Evolutionary conservation across 306 rosid species (phyloP).

Genomic region (Rubus parviflorus): DNA sequence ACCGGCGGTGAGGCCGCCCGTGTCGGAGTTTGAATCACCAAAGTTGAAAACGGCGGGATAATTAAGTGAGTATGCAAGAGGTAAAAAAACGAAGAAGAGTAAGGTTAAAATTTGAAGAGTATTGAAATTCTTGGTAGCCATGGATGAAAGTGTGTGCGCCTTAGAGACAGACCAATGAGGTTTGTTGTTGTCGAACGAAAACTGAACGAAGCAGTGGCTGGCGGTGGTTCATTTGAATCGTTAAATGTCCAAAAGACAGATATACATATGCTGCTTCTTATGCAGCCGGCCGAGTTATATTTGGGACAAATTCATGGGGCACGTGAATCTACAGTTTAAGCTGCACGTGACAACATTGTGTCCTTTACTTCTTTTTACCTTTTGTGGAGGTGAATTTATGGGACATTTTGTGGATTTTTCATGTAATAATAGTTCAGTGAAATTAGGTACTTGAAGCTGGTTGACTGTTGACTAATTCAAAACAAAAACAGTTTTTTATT

Average conservation of each 20-base stretch:
- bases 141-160: slow-evolving; percentile 12
- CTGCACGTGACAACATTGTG: not conserved
- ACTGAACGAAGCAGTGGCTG: not conserved
- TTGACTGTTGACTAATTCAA: too few relatives aligned
- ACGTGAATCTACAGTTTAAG: not conserved
- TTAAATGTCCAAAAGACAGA: not conserved
- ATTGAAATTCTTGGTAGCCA: slow-evolving; percentile 36
- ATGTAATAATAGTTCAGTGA: too few relatives aligned
- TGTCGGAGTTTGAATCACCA: slow-evolving; percentile 90
- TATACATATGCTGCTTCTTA: not conserved
- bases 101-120: slow-evolving; percentile 26
- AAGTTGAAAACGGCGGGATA: slow-evolving; percentile 78
- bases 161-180: not conserved
- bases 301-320: not conserved
- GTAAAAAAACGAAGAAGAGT: slow-evolving; percentile 27
- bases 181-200: not conserved
- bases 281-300: not conserved
- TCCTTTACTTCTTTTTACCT: too few relatives aligned
- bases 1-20: slow-evolving; percentile 63
- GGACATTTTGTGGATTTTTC: too few relatives aligned
- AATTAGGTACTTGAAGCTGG: too few relatives aligned
- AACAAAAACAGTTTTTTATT: too few relatives aligned
- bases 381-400: too few relatives aligned
- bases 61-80: slow-evolving; percentile 32
- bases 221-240: not conserved